A percentile compares a stretch with the other conserved stretches of the same genome.
These are phyloP conservation scores for Neckera pumila DNA, from an alignment of 225 moss, liverwort and hornwort species.

Conservation along the genomic window DNA sequence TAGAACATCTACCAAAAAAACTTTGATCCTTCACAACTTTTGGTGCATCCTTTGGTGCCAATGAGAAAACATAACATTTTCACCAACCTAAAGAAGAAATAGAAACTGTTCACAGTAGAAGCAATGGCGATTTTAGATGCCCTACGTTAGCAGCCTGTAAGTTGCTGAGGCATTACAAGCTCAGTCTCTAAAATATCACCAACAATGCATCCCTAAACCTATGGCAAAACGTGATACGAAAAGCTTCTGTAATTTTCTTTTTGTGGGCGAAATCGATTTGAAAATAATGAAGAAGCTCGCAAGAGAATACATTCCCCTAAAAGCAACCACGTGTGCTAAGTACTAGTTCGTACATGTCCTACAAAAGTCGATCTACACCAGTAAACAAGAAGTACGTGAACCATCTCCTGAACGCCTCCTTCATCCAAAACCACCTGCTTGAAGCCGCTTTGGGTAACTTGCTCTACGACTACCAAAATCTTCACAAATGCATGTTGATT, in stretches of 20 bases:
- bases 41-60: background rate
- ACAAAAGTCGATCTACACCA: background rate
- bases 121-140: background rate
- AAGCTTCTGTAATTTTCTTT: background rate
- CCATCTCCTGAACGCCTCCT: background rate
- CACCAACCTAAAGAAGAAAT: background rate
- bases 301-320: background rate
- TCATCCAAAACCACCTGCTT: background rate
- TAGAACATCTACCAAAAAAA: background rate
- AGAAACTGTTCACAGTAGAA: background rate
- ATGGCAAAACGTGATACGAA: background rate
- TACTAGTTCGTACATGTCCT: background rate
- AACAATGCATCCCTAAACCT: background rate
- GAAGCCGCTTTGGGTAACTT: background rate
- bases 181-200: background rate
- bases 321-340: background rate
- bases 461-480: constrained; percentile 4
- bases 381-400: background rate
- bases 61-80: background rate
- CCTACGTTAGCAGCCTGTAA: background rate
- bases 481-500: background rate
- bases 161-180: background rate
- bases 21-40: background rate
- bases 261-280: background rate
- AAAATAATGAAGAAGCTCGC: background rate